Base-by-base conservation (phyloP, 2,329 filamentous ascomycete species). In the Fusarium tanahbumbuense region DNA sequence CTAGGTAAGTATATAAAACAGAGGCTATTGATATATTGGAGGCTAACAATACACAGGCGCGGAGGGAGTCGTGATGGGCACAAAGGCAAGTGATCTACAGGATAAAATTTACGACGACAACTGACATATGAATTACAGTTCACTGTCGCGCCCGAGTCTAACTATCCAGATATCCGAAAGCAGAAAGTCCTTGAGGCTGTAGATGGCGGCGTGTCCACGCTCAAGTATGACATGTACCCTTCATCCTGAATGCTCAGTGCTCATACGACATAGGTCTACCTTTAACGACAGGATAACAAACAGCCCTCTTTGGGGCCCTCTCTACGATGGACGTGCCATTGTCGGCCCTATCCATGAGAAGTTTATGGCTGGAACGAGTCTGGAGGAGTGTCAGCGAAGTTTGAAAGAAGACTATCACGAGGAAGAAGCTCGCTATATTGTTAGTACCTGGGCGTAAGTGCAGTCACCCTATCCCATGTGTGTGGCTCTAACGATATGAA, bases 291-390 rank as follows among this genome's bases (percentile, higher is more conserved):
- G 79, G 28, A 75, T 85, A 62, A 78, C 75, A 55, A 77, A 79
- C 23, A 79, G 64, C 27, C 64, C 67, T 9, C 73, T 84, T 22
- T 85, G 83, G 83, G 80, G 81, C 4, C 68, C 71, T 6, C 72
- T 80, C 2, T 85, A 84, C 62, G 83, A 85, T 40, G 83, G 83
- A 1, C 78, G 83, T n/a, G 81, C 80, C 23, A 77, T 85, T 49
- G 71, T 81, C 12, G 76, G 77, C 2, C 75, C 79, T 11, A 78
- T 82, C 5, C 83, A 83, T 44, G 71, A 78, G 20, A 81, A 81
- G 61, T 81, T 82, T 56, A 61, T 78, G 1, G 76, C 73, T 0
- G 83, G 83, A 11, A 68, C 81, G 34, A 74, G 82, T 8, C 59
- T 84, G 18, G 79, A 84, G 42, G 82, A 85, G 45, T 83, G 84